These are phyloP conservation scores for Kodamaea ohmeri DNA, from an alignment of 1,139 yeast genomes.

Conservation along the genomic window DNA sequence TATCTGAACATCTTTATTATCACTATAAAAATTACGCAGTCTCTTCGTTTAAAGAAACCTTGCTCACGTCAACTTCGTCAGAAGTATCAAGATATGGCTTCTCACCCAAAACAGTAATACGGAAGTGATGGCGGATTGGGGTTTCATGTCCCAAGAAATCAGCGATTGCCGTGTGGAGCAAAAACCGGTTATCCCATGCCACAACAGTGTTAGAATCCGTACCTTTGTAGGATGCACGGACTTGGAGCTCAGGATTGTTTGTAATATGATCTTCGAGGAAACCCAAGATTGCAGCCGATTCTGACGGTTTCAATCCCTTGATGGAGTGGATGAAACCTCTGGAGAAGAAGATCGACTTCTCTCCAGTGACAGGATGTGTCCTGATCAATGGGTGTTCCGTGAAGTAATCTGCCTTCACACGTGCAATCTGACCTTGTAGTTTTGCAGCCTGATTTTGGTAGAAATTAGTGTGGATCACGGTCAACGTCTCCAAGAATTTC, in stretches of 20 bases:
- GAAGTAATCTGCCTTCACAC: constrained; percentile 22
- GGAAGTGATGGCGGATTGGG: constrained; percentile 25
- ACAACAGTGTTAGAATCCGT: constrained; percentile 23
- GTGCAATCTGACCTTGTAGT: constrained; percentile 12
- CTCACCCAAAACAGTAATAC: constrained; percentile 28
- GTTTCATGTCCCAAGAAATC: constrained; percentile 24
- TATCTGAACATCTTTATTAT: too few species aligned
- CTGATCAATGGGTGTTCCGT: constrained; percentile 30
- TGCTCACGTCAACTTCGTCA: not conserved
- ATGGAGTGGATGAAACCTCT: constrained; percentile 23
- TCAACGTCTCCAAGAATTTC: constrained; percentile 27
- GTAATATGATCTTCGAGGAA: constrained; percentile 24
- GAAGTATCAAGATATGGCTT: constrained; percentile 20
- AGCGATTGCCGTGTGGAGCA: constrained; percentile 23
- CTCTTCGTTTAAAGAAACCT: not conserved
- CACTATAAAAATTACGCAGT: too few species aligned
- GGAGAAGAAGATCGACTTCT: constrained; percentile 24
- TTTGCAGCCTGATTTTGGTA: constrained; percentile 19
- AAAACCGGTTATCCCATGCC: constrained; percentile 27
- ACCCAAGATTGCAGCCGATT: constrained; percentile 22
- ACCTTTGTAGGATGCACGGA: constrained; percentile 25
- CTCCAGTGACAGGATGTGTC: constrained; percentile 31
- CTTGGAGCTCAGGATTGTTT: constrained; percentile 26
- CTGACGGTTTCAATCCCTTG: constrained; percentile 24
- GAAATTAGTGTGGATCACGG: constrained; percentile 25